phyloP scores from a whole-genome alignment of 2,329 filamentous ascomycete species.

The Rhytidhysteron rufulum region DNA sequence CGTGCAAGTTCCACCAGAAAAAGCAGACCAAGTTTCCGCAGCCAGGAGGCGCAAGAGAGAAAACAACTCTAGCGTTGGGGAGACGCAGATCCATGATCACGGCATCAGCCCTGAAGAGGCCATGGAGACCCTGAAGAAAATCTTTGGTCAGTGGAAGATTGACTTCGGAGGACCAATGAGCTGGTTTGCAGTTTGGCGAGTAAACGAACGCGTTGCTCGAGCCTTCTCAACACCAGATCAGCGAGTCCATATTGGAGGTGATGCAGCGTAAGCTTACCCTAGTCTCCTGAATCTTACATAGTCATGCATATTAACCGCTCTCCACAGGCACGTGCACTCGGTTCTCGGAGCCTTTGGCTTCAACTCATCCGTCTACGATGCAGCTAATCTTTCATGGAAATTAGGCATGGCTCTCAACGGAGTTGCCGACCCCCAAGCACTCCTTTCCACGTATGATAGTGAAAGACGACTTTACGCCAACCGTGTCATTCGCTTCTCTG shows the following conservation, averaged over 20 bases:
- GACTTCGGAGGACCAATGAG: conserved; percentile 28
- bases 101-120: conserved; percentile 35
- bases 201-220: conserved; percentile 31
- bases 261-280: too few relatives aligned
- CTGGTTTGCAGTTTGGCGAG: conserved; percentile 36
- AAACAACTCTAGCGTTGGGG: conserved; percentile 21
- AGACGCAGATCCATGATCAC: conserved; percentile 26
- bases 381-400: conserved; percentile 35
- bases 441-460: conserved; percentile 27
- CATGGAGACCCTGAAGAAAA: conserved; percentile 30
- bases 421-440: conserved; percentile 12
- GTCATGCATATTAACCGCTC: too few relatives aligned
- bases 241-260: too few relatives aligned
- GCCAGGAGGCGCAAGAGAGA: conserved; percentile 14
- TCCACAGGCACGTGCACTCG: too few relatives aligned
- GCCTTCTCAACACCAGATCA: conserved; percentile 25
- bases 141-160: conserved; percentile 31
- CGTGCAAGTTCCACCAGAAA: too few relatives aligned
- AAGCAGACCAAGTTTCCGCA: too few relatives aligned
- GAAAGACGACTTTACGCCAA: conserved; percentile 23
- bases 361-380: conserved; percentile 35
- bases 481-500: conserved; percentile 18
- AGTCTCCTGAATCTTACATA: too few relatives aligned
- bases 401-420: conserved; percentile 21
- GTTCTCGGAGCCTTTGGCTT: too few relatives aligned